phyloP scores from a whole-genome alignment of 2,329 filamentous ascomycete species.

The Paraconiothyrium brasiliense region DNA sequence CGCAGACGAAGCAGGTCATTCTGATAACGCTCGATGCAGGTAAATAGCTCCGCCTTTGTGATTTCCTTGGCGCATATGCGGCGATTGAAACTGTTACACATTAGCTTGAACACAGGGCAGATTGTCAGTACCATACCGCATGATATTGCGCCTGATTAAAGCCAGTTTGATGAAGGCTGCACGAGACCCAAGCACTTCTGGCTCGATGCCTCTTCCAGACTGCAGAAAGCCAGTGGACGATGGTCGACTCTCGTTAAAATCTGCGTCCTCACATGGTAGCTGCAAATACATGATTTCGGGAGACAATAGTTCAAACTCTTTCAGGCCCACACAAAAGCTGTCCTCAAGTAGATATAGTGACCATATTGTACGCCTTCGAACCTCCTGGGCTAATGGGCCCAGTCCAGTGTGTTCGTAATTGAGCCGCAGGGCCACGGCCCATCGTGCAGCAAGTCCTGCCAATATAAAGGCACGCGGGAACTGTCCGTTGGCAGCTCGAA shows the following conservation, averaged over 20 bases:
- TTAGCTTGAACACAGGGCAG: background rate
- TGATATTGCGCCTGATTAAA: conserved; percentile 5
- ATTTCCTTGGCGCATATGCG: conserved; percentile 8
- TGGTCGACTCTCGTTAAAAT: conserved; percentile 1
- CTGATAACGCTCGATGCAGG: conserved; percentile 5
- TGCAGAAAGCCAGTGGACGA: conserved; percentile 1
- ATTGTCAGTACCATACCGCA: background rate
- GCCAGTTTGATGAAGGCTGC: conserved; percentile 5
- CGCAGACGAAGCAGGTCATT: conserved; percentile 5
- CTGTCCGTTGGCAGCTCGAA: conserved; percentile 1
- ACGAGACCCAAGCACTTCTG: conserved; percentile 5
- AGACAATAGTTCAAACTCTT: conserved; percentile 7
- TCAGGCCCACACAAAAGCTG: conserved; percentile 5
- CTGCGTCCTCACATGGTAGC: conserved; percentile 7
- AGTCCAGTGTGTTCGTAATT: conserved; percentile 8
- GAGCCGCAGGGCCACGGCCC: conserved; percentile 10
- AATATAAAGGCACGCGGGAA: conserved; percentile 10
- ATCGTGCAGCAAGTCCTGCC: conserved; percentile 3
- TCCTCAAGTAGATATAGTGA: conserved; percentile 8
- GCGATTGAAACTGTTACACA: background rate
- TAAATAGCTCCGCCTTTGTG: conserved; percentile 1
- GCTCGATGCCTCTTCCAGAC: conserved; percentile 8
- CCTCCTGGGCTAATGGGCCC: conserved; percentile 6
- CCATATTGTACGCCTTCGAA: conserved; percentile 6
- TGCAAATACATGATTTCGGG: conserved; percentile 6